phyloP scores from a whole-genome alignment of 768 basidiomycete species.

The Rhodosporidiobolus sp. region DNA sequence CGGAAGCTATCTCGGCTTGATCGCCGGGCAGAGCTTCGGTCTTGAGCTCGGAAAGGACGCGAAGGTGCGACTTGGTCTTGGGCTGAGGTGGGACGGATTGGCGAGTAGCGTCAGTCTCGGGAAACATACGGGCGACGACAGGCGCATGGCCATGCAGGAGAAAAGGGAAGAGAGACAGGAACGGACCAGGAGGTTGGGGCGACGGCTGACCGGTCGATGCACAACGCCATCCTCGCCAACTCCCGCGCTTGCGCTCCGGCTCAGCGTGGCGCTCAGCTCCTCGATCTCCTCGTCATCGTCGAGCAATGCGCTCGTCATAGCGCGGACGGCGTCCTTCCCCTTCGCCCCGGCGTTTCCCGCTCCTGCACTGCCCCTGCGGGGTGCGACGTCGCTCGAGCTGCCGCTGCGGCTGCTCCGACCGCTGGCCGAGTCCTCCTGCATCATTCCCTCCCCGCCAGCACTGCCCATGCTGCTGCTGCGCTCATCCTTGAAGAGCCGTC shows the following conservation, averaged over 20 bases:
- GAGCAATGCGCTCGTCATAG: constrained; percentile 9
- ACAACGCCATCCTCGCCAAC: constrained; percentile 15
- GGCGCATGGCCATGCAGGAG: too few species aligned
- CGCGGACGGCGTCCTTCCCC: neutral
- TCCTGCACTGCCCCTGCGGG: neutral
- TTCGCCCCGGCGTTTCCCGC: neutral
- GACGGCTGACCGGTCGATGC: constrained; percentile 16
- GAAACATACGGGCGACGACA: too few species aligned
- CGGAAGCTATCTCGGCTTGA: constrained; percentile 39
- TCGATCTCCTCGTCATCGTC: constrained; percentile 37
- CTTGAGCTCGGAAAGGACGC: constrained; percentile 32
- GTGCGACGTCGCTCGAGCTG: constrained; percentile 4
- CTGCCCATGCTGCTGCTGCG: neutral
- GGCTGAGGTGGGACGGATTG: constrained; percentile 22
- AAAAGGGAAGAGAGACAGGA: neutral
- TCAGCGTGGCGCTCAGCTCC: constrained; percentile 15
- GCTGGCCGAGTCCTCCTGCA: constrained; percentile 18
- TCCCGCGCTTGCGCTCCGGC: constrained; percentile 27
- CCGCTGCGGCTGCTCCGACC: constrained; percentile 25
- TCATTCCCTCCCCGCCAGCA: neutral
- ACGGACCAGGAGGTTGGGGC: constrained; percentile 35
- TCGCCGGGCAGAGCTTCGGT: constrained; percentile 33
- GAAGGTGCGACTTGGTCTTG: constrained; percentile 42
- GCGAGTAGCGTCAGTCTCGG: too few species aligned
- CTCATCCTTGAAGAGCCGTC: constrained; percentile 34